These are phyloP conservation scores for Trichoderma sp. DNA, from an alignment of 2,329 filamentous ascomycete genomes.

Conservation along the genomic window DNA sequence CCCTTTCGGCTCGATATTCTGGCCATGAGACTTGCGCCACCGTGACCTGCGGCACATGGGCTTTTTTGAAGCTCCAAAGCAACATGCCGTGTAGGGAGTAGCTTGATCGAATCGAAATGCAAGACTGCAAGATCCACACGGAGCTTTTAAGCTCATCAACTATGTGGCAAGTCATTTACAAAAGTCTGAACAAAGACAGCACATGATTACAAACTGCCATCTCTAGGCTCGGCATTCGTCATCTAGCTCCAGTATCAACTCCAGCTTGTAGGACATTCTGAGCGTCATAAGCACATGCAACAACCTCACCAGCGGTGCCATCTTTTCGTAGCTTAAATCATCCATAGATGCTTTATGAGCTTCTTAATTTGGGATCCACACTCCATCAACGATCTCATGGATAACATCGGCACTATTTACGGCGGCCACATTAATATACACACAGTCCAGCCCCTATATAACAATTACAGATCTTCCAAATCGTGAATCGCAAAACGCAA, in stretches of 20 bases:
- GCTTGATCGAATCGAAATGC: background rate
- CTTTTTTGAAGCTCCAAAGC: background rate
- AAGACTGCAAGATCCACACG: background rate
- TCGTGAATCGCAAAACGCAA: background rate
- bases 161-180: background rate
- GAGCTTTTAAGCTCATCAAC: background rate
- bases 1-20: background rate
- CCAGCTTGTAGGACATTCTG: background rate
- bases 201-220: slow-evolving; percentile 12
- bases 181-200: background rate
- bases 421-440: background rate
- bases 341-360: no score
- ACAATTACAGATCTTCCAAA: background rate
- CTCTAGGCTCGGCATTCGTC: slow-evolving; percentile 1
- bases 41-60: slow-evolving; percentile 25
- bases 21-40: slow-evolving; percentile 22
- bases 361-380: background rate
- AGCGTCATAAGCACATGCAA: background rate
- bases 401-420: background rate
- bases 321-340: background rate
- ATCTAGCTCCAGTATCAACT: background rate
- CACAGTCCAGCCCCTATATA: background rate
- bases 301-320: background rate
- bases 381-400: background rate
- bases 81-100: background rate